Percentiles rank a stretch among this genome's conserved stretches.
Evolutionary conservation across 164 flowering plant genomes (phyloP).

Genomic region (Macadamia tetraphylla): DNA sequence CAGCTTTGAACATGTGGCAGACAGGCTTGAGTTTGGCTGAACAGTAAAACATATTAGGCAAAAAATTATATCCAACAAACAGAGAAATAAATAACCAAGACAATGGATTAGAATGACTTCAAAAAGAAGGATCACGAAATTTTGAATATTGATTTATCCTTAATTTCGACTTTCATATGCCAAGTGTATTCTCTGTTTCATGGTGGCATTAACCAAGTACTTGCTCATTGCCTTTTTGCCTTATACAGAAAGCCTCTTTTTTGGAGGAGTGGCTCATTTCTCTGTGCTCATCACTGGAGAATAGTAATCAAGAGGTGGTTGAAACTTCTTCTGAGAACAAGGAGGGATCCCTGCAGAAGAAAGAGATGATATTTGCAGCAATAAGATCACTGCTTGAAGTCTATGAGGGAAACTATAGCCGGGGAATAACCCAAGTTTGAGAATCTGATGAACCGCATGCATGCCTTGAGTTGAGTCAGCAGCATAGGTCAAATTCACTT

Average conservation of each 20-base stretch:
- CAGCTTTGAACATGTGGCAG: too few species aligned
- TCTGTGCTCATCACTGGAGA: conserved; percentile 39
- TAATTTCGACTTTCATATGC: too few species aligned
- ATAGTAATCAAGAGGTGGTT: conserved; percentile 14
- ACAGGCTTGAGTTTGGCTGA: too few species aligned
- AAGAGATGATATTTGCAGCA: conserved; percentile 46
- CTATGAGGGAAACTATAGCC: conserved; percentile 33
- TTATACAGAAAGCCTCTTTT: conserved; percentile 56
- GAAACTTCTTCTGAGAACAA: conserved; percentile 20
- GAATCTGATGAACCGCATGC: conserved; percentile 26
- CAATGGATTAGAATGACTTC: too few species aligned
- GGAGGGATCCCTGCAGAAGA: conserved; percentile 33
- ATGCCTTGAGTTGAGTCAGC: conserved; percentile 9
- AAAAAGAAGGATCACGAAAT: too few species aligned
- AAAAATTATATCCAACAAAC: too few species aligned
- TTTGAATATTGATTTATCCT: too few species aligned
- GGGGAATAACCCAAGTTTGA: conserved; percentile 39
- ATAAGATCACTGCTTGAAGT: conserved; percentile 48
- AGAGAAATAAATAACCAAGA: too few species aligned
- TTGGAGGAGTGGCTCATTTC: conserved; percentile 69
- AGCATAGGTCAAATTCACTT: not conserved
- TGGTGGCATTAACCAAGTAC: too few species aligned
- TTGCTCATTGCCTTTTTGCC: not conserved
- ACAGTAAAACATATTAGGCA: too few species aligned
- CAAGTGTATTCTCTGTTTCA: too few species aligned